Conservation (phyloP, 345 rosid genomes). For the Crucihimalaya himalaica region DNA sequence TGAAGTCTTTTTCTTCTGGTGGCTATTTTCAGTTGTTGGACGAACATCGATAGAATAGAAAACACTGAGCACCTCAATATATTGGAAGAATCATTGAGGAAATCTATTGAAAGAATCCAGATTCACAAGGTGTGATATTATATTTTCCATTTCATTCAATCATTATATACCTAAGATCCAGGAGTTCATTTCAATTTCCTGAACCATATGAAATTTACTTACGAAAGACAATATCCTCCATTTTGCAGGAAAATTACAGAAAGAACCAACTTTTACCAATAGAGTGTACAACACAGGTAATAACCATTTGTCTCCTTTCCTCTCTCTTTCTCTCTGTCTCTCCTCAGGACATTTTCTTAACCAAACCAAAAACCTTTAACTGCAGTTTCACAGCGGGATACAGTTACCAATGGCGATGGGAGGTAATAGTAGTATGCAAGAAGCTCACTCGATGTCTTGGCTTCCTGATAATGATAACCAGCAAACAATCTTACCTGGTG, state of each 20-base stretch:
- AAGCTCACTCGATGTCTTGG: constrained; percentile 66
- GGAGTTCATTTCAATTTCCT: constrained; percentile 10
- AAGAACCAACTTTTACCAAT: constrained; percentile 61
- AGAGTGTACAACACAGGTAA: constrained; percentile 67
- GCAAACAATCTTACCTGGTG: constrained; percentile 56
- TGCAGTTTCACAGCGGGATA: constrained; percentile 66
- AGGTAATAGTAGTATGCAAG: constrained; percentile 52
- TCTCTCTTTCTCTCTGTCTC: not conserved
- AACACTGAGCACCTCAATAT: constrained; percentile 61
- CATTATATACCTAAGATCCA: not conserved
- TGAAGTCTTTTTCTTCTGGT: not conserved
- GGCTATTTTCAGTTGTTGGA: constrained; percentile 67
- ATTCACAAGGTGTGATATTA: constrained; percentile 55
- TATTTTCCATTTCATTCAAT: constrained; percentile 2
- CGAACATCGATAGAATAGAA: constrained; percentile 65
- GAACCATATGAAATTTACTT: not conserved
- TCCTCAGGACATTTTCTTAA: not conserved
- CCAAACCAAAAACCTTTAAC: constrained; percentile 22
- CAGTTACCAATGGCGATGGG: constrained; percentile 59
- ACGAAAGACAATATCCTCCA: constrained; percentile 22
- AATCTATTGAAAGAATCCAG: constrained; percentile 57
- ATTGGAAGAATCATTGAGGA: constrained; percentile 78
- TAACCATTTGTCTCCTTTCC: not conserved
- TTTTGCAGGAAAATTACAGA: constrained; percentile 59
- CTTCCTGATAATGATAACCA: constrained; percentile 63